A percentile compares a stretch with the other conserved stretches of the same genome.
Conservation (phyloP, 2,329 filamentous ascomycete species). For the Aquanectria penicillioides region DNA sequence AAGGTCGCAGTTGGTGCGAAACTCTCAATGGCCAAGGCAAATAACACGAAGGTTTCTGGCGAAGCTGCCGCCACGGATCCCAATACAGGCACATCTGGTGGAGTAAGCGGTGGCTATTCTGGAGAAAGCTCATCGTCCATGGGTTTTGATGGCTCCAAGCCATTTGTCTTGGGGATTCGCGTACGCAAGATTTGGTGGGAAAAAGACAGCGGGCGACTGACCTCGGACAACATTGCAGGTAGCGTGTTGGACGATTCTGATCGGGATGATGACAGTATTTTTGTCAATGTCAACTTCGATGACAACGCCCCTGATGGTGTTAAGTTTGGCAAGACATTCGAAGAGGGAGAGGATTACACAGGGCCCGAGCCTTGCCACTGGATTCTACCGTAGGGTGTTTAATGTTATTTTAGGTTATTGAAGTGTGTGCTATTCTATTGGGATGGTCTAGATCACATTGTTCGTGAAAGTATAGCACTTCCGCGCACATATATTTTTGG, state of each 20-base stretch:
- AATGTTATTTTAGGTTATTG: no score
- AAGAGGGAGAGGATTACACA: no score
- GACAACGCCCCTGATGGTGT: no score
- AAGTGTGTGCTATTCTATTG: no score
- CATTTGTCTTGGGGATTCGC: not conserved
- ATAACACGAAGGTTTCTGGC: not conserved
- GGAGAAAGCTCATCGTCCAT: not conserved
- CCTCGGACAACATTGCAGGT: not conserved
- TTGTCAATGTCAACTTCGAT: no score
- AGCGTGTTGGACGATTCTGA: not conserved
- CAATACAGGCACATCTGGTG: not conserved
- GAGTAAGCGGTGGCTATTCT: not conserved
- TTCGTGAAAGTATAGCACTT: no score
- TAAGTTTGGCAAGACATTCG: no score
- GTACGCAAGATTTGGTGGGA: not conserved
- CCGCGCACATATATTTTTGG: no score
- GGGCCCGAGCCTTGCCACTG: no score
- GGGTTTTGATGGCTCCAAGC: not conserved
- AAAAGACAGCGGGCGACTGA: not conserved
- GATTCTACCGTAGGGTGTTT: no score
- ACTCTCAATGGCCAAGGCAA: not conserved
- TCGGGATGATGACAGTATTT: no score
- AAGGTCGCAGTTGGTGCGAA: not conserved
- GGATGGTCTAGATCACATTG: no score
- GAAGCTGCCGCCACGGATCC: not conserved